Conservation (phyloP, 805 yeast species). For the Wickerhamiella qilinensis region DNA sequence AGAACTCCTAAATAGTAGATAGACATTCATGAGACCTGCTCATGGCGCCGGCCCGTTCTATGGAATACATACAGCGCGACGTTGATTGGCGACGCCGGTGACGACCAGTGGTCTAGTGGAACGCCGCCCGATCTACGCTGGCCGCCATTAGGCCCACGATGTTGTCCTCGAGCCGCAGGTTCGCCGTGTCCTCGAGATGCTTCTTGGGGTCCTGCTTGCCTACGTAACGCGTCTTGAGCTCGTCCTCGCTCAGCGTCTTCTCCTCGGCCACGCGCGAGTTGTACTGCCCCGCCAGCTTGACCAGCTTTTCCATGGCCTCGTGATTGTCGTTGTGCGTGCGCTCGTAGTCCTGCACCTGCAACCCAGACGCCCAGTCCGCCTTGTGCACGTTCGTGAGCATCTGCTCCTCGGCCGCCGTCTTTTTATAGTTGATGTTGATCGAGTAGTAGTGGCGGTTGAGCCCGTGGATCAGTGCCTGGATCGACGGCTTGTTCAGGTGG, state of each 20-base stretch:
- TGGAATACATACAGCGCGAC: too few relatives aligned
- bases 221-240: slow-evolving; percentile 85
- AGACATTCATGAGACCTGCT: too few relatives aligned
- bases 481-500: slow-evolving; percentile 85
- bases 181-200: slow-evolving; percentile 83
- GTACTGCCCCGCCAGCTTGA: slow-evolving; percentile 77
- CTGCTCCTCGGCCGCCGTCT: slow-evolving; percentile 79
- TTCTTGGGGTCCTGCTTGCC: slow-evolving; percentile 99
- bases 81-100: too few relatives aligned
- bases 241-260: slow-evolving; percentile 71
- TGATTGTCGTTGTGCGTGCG: slow-evolving; percentile 62
- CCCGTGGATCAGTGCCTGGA: slow-evolving; percentile 94
- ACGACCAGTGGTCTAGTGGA: slow-evolving; percentile 39
- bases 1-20: too few relatives aligned
- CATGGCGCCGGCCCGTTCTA: too few relatives aligned
- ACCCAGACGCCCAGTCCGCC: slow-evolving; percentile 89
- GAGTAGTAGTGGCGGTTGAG: slow-evolving; percentile 94
- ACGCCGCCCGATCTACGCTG: slow-evolving; percentile 78
- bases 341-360: slow-evolving; percentile 60
- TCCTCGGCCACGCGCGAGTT: slow-evolving; percentile 86
- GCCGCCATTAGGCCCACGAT: slow-evolving; percentile 77
- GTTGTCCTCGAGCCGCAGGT: slow-evolving; percentile 72
- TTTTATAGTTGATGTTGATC: slow-evolving; percentile 82
- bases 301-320: slow-evolving; percentile 61
- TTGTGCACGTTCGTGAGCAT: slow-evolving; percentile 91